Evolutionary conservation across 2,329 filamentous ascomycete species (phyloP).

Genomic region (Rugonectria rugulosa): DNA sequence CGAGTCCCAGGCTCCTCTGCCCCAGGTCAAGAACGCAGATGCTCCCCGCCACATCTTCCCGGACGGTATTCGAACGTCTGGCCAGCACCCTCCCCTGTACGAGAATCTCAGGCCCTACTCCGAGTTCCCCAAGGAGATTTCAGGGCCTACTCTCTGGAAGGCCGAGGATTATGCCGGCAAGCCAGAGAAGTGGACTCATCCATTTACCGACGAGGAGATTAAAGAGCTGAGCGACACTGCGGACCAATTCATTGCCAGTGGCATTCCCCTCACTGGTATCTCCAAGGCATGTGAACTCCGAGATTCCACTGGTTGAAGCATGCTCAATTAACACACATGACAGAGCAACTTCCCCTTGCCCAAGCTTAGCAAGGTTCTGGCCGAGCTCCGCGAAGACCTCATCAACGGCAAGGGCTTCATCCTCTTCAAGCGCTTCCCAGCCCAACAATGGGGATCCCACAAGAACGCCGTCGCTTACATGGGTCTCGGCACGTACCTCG

Average conservation of each 20-base stretch:
- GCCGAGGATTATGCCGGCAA: conserved; percentile 69
- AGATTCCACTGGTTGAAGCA: not conserved
- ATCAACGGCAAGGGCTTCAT: conserved; percentile 89
- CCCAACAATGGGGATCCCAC: conserved; percentile 75
- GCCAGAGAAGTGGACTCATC: conserved; percentile 77
- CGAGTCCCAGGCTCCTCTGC: conserved; percentile 25
- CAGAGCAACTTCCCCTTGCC: conserved; percentile 55
- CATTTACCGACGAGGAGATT: conserved; percentile 72
- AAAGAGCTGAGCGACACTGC: conserved; percentile 71
- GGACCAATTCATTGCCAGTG: conserved; percentile 72
- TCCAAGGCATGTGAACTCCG: conserved; percentile 36
- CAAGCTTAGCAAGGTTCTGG: conserved; percentile 47
- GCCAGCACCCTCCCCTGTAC: conserved; percentile 76
- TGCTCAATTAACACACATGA: not conserved
- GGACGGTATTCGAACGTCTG: conserved; percentile 63
- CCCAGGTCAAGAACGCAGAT: conserved; percentile 34
- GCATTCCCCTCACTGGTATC: conserved; percentile 75
- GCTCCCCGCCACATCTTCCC: conserved; percentile 48
- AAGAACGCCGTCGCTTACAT: conserved; percentile 92
- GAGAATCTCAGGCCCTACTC: conserved; percentile 70
- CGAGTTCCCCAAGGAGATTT: conserved; percentile 74
- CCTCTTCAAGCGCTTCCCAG: conserved; percentile 86
- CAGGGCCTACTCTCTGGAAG: conserved; percentile 77
- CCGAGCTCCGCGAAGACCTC: conserved; percentile 50
- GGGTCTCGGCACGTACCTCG: conserved; percentile 84